Percentiles rank a stretch among this genome's conserved stretches.
These are phyloP conservation scores for Lineolata rhizophorae DNA, from an alignment of 495 filamentous ascomycete species.

Conservation along the genomic window DNA sequence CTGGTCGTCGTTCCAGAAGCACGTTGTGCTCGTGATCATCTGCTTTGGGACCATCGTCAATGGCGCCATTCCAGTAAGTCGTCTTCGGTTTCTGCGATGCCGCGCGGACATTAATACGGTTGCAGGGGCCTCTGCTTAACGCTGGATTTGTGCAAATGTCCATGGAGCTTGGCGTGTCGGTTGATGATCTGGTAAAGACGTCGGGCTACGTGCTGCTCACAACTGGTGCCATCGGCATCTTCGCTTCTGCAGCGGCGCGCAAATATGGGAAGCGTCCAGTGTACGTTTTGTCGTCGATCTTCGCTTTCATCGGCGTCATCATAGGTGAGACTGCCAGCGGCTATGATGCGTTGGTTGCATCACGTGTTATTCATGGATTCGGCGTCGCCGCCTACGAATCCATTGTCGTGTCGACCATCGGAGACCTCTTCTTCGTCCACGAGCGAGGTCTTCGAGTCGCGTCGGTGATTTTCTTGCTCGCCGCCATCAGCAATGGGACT, in stretches of 20 bases:
- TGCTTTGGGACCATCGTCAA: constrained; percentile 5
- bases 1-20: constrained; percentile 5
- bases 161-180: not conserved
- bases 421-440: not conserved
- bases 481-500: constrained; percentile 3
- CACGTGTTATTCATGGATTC: not conserved
- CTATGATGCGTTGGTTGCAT: not conserved
- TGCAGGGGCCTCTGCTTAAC: constrained; percentile 8
- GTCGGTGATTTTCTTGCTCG: constrained; percentile 7
- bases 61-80: too few relatives aligned
- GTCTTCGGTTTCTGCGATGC: too few relatives aligned
- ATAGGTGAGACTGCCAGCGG: not conserved
- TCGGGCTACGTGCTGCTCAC: constrained; percentile 8
- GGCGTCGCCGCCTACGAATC: not conserved
- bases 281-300: not conserved
- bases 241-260: constrained; percentile 2
- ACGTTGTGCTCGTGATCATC: constrained; percentile 4
- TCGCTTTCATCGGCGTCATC: not conserved
- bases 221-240: constrained; percentile 4
- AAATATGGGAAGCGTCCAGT: not conserved
- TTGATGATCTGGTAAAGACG: constrained; percentile 3
- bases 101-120: too few relatives aligned
- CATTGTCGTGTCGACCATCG: not conserved
- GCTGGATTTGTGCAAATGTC: constrained; percentile 5
- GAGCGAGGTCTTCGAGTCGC: constrained; percentile 4